Evolutionary conservation across 2,329 filamentous ascomycete genomes (phyloP).

Genomic region (Niveomyces coronatus): DNA sequence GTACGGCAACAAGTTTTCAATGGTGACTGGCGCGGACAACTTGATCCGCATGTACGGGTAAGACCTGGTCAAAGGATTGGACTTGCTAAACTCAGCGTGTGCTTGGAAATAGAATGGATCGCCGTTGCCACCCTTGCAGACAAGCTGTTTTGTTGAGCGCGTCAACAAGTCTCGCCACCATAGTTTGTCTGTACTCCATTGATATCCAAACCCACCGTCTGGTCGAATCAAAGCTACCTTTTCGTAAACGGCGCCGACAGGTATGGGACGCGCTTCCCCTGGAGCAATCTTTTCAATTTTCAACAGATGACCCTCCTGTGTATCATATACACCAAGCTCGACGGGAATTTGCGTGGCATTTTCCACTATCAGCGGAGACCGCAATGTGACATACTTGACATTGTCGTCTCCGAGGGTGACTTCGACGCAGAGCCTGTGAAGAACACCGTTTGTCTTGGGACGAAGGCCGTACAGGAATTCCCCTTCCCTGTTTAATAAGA

Average conservation of each 20-base stretch:
- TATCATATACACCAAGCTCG: conserved; percentile 84
- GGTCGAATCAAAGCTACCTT: conserved; percentile 82
- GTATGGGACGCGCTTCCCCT: conserved; percentile 79
- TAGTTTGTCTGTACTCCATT: conserved; percentile 81
- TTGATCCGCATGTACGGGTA: conserved; percentile 95
- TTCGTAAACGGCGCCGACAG: conserved; percentile 83
- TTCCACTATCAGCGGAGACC: conserved; percentile 83
- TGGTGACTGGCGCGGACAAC: conserved; percentile 81
- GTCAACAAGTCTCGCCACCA: conserved; percentile 91
- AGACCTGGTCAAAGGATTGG: conserved; percentile 69
- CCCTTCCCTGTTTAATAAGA: conserved; percentile 87
- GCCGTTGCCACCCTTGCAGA: conserved; percentile 76
- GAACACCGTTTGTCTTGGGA: conserved; percentile 72
- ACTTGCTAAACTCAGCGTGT: conserved; percentile 73
- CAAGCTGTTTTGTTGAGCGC: conserved; percentile 73
- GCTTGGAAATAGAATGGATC: conserved; percentile 97
- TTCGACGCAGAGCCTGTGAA: conserved; percentile 86
- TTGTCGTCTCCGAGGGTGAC: conserved; percentile 87
- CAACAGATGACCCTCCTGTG: conserved; percentile 75
- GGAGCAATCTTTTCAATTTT: conserved; percentile 98
- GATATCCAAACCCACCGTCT: conserved; percentile 92
- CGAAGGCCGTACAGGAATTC: conserved; percentile 83
- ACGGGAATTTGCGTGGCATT: conserved; percentile 96
- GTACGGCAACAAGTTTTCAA: conserved; percentile 90
- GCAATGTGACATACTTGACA: conserved; percentile 93